These are phyloP conservation scores for Calophaca sinica DNA, from an alignment of 306 rosid genomes.

Conservation along the genomic window DNA sequence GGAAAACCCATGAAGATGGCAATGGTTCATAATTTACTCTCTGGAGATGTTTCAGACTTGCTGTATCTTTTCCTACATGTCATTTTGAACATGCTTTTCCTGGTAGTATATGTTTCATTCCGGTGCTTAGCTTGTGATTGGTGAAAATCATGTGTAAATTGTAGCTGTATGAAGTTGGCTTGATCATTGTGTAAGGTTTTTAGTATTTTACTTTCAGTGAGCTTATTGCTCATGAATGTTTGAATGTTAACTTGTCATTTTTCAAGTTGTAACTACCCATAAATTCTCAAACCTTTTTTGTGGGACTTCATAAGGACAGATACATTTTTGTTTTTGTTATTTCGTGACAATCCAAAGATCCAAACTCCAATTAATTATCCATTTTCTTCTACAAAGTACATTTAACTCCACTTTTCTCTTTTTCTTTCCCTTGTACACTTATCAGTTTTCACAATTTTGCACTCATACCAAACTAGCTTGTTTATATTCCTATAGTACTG, in stretches of 20 bases:
- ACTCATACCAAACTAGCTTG: not conserved
- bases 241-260: constrained; percentile 22
- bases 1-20: constrained; percentile 12
- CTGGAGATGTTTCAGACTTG: constrained; percentile 20
- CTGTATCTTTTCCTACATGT: not conserved
- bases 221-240: not conserved
- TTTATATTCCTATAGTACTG: constrained; percentile 1
- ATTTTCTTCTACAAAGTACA: not conserved
- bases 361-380: not conserved
- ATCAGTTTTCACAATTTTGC: constrained; percentile 19
- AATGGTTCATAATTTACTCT: constrained; percentile 9
- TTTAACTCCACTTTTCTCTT: not conserved
- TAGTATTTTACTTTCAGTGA: constrained; percentile 17
- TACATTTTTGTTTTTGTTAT: no score
- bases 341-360: no score
- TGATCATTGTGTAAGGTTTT: constrained; percentile 15
- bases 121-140: no score
- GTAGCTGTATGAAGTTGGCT: constrained; percentile 18
- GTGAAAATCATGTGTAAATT: no score
- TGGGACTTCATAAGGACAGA: no score
- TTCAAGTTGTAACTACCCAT: not conserved
- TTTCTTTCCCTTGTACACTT: not conserved
- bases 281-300: no score
- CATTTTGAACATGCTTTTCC: not conserved
- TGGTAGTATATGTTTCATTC: not conserved